These are phyloP conservation scores for Gliomastix tumulicola DNA, from an alignment of 2,329 filamentous ascomycete species.

Conservation along the genomic window DNA sequence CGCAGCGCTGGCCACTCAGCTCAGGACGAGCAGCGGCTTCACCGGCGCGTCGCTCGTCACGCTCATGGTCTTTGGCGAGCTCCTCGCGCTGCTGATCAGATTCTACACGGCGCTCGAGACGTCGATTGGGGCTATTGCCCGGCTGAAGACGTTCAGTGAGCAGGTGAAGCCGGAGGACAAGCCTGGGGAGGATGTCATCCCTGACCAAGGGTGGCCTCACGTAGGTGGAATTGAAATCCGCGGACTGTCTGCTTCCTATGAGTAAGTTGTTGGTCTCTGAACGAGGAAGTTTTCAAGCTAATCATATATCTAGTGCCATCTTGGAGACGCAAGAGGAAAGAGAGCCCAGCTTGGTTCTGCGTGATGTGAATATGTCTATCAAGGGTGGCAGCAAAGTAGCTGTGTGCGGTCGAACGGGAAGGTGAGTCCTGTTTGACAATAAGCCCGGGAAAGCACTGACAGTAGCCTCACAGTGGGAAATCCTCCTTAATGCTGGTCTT, in stretches of 20 bases:
- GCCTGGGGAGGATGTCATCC: constrained; percentile 6
- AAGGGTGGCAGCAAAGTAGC: constrained; percentile 22
- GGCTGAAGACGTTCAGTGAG: constrained; percentile 17
- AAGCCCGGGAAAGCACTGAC: no score
- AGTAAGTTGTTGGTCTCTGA: constrained; percentile 4
- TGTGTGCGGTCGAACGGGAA: constrained; percentile 27
- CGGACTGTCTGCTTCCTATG: constrained; percentile 24
- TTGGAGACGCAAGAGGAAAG: neutral
- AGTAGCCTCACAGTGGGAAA: constrained; percentile 33
- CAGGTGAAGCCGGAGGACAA: constrained; percentile 11
- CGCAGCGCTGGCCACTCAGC: constrained; percentile 34
- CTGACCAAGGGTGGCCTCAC: constrained; percentile 19
- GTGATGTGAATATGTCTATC: constrained; percentile 18
- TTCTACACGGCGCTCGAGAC: constrained; percentile 23
- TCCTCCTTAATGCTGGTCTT: constrained; percentile 31
- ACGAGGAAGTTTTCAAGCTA: neutral
- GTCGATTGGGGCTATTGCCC: constrained; percentile 15
- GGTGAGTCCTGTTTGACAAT: no score
- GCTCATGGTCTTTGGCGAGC: constrained; percentile 24
- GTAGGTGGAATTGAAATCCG: constrained; percentile 19
- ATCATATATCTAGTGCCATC: neutral
- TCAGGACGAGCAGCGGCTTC: constrained; percentile 21
- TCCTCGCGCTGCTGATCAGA: constrained; percentile 13
- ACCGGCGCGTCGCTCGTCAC: constrained; percentile 26
- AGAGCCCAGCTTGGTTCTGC: constrained; percentile 13